Conservation (phyloP, 192 early-diverging fungal species). For the Linnemannia zychae region DNA sequence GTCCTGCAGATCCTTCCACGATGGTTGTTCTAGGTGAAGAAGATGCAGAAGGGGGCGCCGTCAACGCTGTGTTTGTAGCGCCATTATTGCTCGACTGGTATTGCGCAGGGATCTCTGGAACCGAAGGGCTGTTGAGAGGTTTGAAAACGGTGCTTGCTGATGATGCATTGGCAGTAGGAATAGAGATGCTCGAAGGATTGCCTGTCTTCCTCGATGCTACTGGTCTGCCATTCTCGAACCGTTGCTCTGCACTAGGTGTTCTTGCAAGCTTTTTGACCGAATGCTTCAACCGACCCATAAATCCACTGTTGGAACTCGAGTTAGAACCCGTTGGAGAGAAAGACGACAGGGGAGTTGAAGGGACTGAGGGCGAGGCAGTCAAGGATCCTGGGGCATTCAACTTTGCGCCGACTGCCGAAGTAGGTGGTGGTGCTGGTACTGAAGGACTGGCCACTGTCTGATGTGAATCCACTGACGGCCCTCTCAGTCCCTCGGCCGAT, state of each 20-base stretch:
- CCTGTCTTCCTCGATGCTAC: slow-evolving; percentile 16
- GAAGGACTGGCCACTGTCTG: background rate
- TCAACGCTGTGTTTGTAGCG: background rate
- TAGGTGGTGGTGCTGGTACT: slow-evolving; percentile 23
- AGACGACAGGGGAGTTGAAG: slow-evolving; percentile 27
- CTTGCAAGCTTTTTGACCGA: slow-evolving; percentile 63
- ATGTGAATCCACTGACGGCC: background rate
- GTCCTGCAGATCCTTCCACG: slow-evolving; percentile 18
- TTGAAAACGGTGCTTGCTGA: background rate
- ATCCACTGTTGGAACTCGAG: slow-evolving; percentile 56
- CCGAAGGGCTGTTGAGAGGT: slow-evolving; percentile 16
- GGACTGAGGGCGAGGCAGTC: slow-evolving; percentile 41
- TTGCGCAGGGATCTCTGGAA: background rate
- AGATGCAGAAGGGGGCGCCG: slow-evolving; percentile 6
- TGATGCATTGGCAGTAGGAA: slow-evolving; percentile 7
- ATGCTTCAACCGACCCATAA: slow-evolving; percentile 65
- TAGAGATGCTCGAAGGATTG: background rate
- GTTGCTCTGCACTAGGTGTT: slow-evolving; percentile 58
- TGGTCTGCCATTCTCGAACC: slow-evolving; percentile 48
- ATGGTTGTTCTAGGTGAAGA: slow-evolving; percentile 35
- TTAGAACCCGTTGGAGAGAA: slow-evolving; percentile 32
- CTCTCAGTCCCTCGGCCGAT: slow-evolving; percentile 27
- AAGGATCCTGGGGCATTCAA: slow-evolving; percentile 33
- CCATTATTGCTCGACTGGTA: slow-evolving; percentile 1
- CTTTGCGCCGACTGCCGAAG: background rate